Evolutionary conservation across 1,284 basidiomycete species (phyloP).

Genomic region (Malassezia obtusa): DNA sequence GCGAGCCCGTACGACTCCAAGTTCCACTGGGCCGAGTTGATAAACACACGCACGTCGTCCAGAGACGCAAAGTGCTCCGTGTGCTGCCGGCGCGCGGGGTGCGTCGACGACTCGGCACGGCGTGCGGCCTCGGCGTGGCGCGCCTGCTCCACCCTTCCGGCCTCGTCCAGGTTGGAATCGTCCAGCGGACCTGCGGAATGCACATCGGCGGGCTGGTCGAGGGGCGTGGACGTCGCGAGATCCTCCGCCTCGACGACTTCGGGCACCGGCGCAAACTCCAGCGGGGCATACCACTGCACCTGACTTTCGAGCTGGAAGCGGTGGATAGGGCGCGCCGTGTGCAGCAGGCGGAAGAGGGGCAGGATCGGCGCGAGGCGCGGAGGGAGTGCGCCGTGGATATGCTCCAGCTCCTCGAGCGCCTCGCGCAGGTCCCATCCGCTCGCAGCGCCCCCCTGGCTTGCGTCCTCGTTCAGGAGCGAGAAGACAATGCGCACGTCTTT

Average conservation of each 20-base stretch:
- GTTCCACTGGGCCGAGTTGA: slow-evolving; percentile 93
- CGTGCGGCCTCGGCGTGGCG: slow-evolving; percentile 10
- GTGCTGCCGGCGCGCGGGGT: neutral
- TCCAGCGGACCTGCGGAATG: slow-evolving; percentile 9
- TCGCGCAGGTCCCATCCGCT: slow-evolving; percentile 9
- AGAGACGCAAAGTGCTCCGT: slow-evolving; percentile 3
- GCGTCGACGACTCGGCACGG: too few relatives aligned
- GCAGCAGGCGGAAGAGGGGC: slow-evolving; percentile 17
- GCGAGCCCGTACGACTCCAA: slow-evolving; percentile 48
- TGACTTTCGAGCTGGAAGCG: slow-evolving; percentile 90
- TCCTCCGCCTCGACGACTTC: neutral
- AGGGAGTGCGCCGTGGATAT: neutral
- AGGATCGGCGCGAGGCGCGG: neutral
- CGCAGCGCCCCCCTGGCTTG: slow-evolving; percentile 9
- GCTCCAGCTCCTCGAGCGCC: neutral
- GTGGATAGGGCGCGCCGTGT: slow-evolving; percentile 54
- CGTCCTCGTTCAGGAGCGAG: slow-evolving; percentile 40
- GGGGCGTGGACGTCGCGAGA: too few relatives aligned
- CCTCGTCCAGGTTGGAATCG: too few relatives aligned
- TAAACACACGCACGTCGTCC: slow-evolving; percentile 55
- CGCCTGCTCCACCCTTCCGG: neutral
- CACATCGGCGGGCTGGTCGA: too few relatives aligned
- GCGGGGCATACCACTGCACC: slow-evolving; percentile 78
- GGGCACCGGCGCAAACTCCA: slow-evolving; percentile 58
- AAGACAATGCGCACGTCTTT: slow-evolving; percentile 37